Evolutionary conservation across 1,284 basidiomycete genomes (phyloP).

Genomic region (Sporisorium exsertum): DNA sequence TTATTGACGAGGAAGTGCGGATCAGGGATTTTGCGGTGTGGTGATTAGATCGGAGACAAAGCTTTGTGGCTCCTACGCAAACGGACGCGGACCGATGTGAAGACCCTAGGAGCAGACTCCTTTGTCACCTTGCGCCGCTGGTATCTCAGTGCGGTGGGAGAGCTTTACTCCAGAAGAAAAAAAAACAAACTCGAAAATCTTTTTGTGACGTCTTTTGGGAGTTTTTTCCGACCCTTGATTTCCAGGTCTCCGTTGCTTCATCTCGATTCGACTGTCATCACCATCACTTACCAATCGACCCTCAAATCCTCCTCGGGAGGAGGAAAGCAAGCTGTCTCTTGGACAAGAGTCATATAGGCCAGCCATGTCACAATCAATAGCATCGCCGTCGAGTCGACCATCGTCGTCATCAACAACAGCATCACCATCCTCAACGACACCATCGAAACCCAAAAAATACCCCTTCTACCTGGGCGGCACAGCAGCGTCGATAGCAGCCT

Average conservation of each 20-base stretch:
- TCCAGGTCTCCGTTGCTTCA: not conserved
- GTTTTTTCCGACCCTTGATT: slow-evolving; percentile 8
- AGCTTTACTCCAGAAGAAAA: not conserved
- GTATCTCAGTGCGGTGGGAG: not conserved
- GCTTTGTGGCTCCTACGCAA: not conserved
- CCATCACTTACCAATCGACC: not conserved
- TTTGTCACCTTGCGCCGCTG: not conserved
- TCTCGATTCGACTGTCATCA: not conserved
- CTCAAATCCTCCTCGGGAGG: not conserved
- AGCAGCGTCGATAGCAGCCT: slow-evolving; percentile 65
- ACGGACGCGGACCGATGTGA: not conserved
- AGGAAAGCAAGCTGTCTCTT: not conserved
- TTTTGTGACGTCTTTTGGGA: slow-evolving; percentile 6
- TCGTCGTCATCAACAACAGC: not conserved
- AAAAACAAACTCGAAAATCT: slow-evolving; percentile 5
- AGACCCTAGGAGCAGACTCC: too few species aligned
- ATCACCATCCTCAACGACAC: not conserved
- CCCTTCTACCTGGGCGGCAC: slow-evolving; percentile 67
- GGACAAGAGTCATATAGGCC: not conserved
- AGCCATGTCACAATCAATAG: slow-evolving; percentile 25
- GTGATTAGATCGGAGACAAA: not conserved
- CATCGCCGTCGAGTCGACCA: slow-evolving; percentile 5
- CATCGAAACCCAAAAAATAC: slow-evolving; percentile 38
- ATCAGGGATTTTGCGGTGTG: not conserved
- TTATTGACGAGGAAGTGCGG: not conserved